phyloP scores from a whole-genome alignment of 345 rosid genomes.

The Eutrema japonicum region DNA sequence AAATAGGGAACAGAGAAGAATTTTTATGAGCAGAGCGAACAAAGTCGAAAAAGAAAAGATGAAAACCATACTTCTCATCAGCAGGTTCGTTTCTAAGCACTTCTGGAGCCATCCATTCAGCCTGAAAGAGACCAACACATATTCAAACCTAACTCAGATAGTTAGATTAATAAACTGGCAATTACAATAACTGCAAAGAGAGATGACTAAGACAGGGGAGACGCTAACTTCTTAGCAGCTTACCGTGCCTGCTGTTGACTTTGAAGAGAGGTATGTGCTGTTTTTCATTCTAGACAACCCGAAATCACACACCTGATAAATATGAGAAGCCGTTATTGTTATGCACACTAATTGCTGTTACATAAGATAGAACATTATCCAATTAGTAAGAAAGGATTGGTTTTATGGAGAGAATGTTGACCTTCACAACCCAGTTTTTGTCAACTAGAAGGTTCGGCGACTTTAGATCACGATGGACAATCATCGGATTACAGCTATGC shows the following conservation, averaged over 20 bases:
- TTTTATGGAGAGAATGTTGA: slow-evolving; percentile 26
- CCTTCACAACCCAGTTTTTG: slow-evolving; percentile 98
- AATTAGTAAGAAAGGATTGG: not conserved
- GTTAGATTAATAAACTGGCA: not conserved
- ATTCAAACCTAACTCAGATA: not conserved
- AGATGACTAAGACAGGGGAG: not conserved
- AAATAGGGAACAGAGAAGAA: not conserved
- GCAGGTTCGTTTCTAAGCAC: slow-evolving; percentile 96
- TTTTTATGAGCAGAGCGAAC: not conserved
- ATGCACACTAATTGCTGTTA: slow-evolving; percentile 7
- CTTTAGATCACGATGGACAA: slow-evolving; percentile 95
- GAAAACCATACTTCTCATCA: slow-evolving; percentile 75
- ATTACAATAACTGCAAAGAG: not conserved
- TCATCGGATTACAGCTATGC: slow-evolving; percentile 80
- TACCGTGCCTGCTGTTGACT: slow-evolving; percentile 97
- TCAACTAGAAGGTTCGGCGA: slow-evolving; percentile 95
- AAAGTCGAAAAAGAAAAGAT: not conserved
- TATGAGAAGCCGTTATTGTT: not conserved
- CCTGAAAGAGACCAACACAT: slow-evolving; percentile 54
- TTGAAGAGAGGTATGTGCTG: slow-evolving; percentile 90
- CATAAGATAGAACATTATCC: slow-evolving; percentile 1
- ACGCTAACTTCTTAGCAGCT: slow-evolving; percentile 33
- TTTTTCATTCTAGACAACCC: slow-evolving; percentile 93
- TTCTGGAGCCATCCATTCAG: slow-evolving; percentile 99
- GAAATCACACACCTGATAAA: slow-evolving; percentile 81